A percentile compares a stretch with the other conserved stretches of the same genome.
Evolutionary conservation across 768 basidiomycete genomes (phyloP).

Genomic region (Gloeopeniophorella convolvens): DNA sequence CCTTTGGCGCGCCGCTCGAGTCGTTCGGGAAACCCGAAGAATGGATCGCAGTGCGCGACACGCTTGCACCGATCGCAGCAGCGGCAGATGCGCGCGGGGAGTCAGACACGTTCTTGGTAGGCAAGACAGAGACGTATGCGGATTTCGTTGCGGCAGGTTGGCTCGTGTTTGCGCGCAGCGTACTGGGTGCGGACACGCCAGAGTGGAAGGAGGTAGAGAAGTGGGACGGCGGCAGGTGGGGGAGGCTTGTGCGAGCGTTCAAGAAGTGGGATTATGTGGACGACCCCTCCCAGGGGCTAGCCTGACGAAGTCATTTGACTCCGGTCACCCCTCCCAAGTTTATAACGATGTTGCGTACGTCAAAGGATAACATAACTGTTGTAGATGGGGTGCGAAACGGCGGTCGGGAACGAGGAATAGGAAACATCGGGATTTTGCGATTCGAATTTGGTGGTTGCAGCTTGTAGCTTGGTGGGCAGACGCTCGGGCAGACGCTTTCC

Average conservation of each 20-base stretch:
- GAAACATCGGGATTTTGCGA: too few relatives aligned
- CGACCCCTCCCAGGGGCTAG: neutral
- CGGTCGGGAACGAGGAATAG: too few relatives aligned
- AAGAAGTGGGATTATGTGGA: slow-evolving; percentile 11
- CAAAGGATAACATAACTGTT: too few relatives aligned
- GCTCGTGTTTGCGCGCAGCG: slow-evolving; percentile 28
- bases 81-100: slow-evolving; percentile 13
- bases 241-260: slow-evolving; percentile 10
- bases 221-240: slow-evolving; percentile 34
- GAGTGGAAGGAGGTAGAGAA: slow-evolving; percentile 37
- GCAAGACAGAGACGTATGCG: slow-evolving; percentile 32
- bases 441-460: too few relatives aligned
- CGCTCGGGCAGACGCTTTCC: too few relatives aligned
- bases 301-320: too few relatives aligned
- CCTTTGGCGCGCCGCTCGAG: slow-evolving; percentile 34
- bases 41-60: slow-evolving; percentile 34
- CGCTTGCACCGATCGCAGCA: slow-evolving; percentile 25
- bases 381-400: too few relatives aligned
- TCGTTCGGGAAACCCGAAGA: slow-evolving; percentile 31
- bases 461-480: too few relatives aligned
- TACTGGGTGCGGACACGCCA: slow-evolving; percentile 33
- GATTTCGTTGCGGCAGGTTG: slow-evolving; percentile 35
- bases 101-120: slow-evolving; percentile 27
- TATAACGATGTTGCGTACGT: too few relatives aligned
- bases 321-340: too few relatives aligned